These are phyloP conservation scores for Leishmania amazonensis DNA, from an alignment of 208 protist species.

Conservation along the genomic window DNA sequence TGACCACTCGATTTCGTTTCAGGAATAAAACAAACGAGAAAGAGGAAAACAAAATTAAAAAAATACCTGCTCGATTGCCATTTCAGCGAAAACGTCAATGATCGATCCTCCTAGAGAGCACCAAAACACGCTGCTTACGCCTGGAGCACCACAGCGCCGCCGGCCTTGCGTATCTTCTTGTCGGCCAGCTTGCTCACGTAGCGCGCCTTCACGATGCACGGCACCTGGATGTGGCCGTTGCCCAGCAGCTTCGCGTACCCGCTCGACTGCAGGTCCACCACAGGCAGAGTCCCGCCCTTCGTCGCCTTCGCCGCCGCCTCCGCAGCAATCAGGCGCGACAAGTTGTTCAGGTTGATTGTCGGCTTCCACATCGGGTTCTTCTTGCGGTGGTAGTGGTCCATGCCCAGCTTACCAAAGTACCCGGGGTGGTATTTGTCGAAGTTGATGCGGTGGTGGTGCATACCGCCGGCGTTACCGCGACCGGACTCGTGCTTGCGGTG, in stretches of 20 bases:
- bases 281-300: conserved; percentile 92
- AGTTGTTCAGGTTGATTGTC: conserved; percentile 98
- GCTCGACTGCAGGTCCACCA: conserved; percentile 97
- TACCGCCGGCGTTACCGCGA: conserved; percentile 99
- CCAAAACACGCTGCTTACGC: conserved; percentile 74
- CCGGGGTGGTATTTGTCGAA: conserved; percentile 99
- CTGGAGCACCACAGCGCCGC: conserved; percentile 98
- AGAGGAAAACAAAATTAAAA: conserved; percentile 11
- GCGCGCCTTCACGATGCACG: conserved; percentile 99
- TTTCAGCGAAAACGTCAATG: neutral
- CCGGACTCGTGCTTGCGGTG: conserved; percentile 99
- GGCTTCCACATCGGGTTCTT: conserved; percentile 95
- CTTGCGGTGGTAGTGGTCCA: conserved; percentile 97
- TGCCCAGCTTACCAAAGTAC: conserved; percentile 99
- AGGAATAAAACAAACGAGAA: too few species aligned
- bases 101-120: conserved; percentile 26
- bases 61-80: conserved; percentile 1
- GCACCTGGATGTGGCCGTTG: conserved; percentile 97
- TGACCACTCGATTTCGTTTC: neutral
- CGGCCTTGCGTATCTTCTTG: conserved; percentile 99
- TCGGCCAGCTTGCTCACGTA: conserved; percentile 99
- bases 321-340: conserved; percentile 98
- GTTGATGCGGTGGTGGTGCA: conserved; percentile 99
- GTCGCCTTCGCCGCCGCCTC: conserved; percentile 82
- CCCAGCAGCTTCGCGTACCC: conserved; percentile 99